These are phyloP conservation scores for Nannochloris sp. DNA, from an alignment of 139 green algal species.

Conservation along the genomic window DNA sequence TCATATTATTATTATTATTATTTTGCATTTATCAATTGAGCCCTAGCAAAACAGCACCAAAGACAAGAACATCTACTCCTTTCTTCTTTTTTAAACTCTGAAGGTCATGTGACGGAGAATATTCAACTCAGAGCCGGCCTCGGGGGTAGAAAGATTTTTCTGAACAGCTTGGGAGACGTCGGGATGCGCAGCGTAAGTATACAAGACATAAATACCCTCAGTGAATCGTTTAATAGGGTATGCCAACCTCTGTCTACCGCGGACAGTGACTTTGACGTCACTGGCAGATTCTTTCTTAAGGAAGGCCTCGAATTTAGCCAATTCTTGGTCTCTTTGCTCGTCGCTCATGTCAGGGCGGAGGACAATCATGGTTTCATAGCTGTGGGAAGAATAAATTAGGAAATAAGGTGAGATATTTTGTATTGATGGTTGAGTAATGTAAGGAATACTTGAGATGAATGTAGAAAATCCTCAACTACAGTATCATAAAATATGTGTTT, in stretches of 20 bases:
- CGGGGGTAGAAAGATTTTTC: constrained; percentile 70
- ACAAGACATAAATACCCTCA: constrained; percentile 86
- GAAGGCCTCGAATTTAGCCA: constrained; percentile 88
- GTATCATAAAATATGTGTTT: not conserved
- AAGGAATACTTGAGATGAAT: not conserved
- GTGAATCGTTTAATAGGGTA: constrained; percentile 80
- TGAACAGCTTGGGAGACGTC: constrained; percentile 59
- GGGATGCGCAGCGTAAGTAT: constrained; percentile 60
- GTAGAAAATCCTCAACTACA: not conserved
- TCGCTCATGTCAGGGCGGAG: constrained; percentile 66
- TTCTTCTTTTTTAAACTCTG: constrained; percentile 4
- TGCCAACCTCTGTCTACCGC: constrained; percentile 54
- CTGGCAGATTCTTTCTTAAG: constrained; percentile 67
- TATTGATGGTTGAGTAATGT: not conserved
- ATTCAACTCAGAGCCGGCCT: constrained; percentile 64
- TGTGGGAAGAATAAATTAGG: constrained; percentile 15
- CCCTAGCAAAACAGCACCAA: too few relatives aligned
- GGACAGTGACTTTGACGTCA: constrained; percentile 62
- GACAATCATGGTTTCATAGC: constrained; percentile 89
- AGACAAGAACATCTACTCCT: too few relatives aligned
- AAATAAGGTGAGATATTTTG: not conserved
- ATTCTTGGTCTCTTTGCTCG: constrained; percentile 74
- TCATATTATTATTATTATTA: not conserved
- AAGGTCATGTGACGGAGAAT: constrained; percentile 74
- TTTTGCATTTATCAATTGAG: not conserved